These are phyloP conservation scores for Termitomyces sp. DNA, from an alignment of 1,284 basidiomycete species.

Conservation along the genomic window DNA sequence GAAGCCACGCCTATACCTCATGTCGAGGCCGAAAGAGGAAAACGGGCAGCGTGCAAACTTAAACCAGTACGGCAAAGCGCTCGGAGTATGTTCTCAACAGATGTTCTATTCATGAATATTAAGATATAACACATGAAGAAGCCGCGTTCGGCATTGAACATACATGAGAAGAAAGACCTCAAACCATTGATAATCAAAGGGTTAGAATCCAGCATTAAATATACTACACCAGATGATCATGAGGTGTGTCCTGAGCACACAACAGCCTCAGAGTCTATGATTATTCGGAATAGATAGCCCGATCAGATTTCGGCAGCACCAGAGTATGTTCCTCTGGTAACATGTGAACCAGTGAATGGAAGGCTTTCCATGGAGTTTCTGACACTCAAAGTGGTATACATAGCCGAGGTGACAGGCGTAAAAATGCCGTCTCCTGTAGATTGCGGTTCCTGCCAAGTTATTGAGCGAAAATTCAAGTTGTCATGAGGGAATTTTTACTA, in stretches of 20 bases:
- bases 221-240: background rate
- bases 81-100: background rate
- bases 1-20: background rate
- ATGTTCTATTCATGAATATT: background rate
- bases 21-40: background rate
- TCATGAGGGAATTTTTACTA: background rate
- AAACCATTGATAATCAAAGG: background rate
- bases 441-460: constrained; percentile 1
- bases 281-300: background rate
- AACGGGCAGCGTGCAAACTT: background rate
- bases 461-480: background rate
- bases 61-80: background rate
- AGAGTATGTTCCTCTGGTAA: constrained; percentile 12
- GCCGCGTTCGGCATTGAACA: background rate
- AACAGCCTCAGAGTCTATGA: background rate
- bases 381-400: constrained; percentile 15
- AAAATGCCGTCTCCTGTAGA: background rate
- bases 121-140: background rate
- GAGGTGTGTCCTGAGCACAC: background rate
- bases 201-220: background rate
- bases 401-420: constrained; percentile 12
- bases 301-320: constrained; percentile 17
- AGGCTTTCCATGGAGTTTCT: constrained; percentile 16
- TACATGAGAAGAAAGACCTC: constrained; percentile 1
- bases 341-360: constrained; percentile 11